Evolutionary conservation across 2,329 filamentous ascomycete species (phyloP), one percentile per base, ranked within the genome.

Genomic region (Emydomyces testavorans): DNA sequence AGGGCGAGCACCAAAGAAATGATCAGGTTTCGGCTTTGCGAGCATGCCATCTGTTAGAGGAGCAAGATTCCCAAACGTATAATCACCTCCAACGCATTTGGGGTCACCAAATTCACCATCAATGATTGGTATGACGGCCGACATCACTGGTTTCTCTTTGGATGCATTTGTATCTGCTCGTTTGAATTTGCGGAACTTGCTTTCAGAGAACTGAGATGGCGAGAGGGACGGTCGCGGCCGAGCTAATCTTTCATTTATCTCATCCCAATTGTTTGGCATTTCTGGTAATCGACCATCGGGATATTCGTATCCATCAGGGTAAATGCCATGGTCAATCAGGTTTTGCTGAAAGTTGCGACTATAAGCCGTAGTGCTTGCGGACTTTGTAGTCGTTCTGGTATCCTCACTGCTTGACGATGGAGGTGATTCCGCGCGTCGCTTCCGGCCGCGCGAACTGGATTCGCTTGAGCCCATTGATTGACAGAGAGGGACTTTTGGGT

Each of bases 331-430:
- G 48, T 70, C 62, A 48, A 63, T 60, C 32, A 70, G 53, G 41
- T 65, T 57, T 46, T 64, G 60, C 44, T 66, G 56, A 55, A 69
- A 69, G 47, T 57, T 53, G 39, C 54, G 54, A 53, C 62, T 52
- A 50, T 68, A 66, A 1, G 23, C 21, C 1, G 41, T 15, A n/a
- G 56, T 50, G 35, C 56, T 50, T 40, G 34, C 32, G 4, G 46
- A 23, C 10, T 43, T 46, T 39, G 39, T 34, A 4, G 45, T 3
- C 11, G 46, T 20, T 6, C 15, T 50, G 5, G 15, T 46, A 11
- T 23, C 24, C 6, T 7, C 29, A 20, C 18, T 20, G n/a, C 11
- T 35, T 1, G 10, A 23, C 26, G 29, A n/a, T 23, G 34, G 48
- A 47, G 46, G 46, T 24, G 42, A 26, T 36, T 26, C 39, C 10